Conservation (phyloP, 805 yeast genomes). For the Kregervanrija pseudodelftensis region DNA sequence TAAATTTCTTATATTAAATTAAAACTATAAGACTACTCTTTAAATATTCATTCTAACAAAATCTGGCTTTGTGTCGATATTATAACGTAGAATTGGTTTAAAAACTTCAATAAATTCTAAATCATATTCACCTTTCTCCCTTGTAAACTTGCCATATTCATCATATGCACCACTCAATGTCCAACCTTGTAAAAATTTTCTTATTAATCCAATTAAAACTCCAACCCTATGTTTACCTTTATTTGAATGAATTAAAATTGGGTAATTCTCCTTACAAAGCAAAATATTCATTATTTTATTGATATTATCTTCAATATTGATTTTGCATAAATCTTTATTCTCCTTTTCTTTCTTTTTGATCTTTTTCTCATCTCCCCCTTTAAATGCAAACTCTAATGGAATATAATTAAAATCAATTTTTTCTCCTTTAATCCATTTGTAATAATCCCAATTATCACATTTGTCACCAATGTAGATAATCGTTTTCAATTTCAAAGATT, state of each 20-base stretch:
- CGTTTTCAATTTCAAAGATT: slow-evolving; percentile 62
- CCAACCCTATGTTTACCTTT: slow-evolving; percentile 98
- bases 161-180: slow-evolving; percentile 86
- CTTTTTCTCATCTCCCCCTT: neutral
- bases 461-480: slow-evolving; percentile 81
- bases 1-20: neutral
- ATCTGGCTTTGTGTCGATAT: slow-evolving; percentile 46
- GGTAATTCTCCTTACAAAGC: slow-evolving; percentile 64
- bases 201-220: slow-evolving; percentile 82
- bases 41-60: slow-evolving; percentile 39
- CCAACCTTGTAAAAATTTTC: slow-evolving; percentile 89
- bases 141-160: slow-evolving; percentile 87
- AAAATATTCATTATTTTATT: slow-evolving; percentile 43
- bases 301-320: slow-evolving; percentile 47
- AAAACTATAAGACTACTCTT: neutral
- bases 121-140: slow-evolving; percentile 90
- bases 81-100: slow-evolving; percentile 51
- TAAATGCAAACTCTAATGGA: slow-evolving; percentile 28
- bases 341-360: too few species aligned
- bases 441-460: slow-evolving; percentile 56
- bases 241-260: slow-evolving; percentile 84
- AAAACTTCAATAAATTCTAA: slow-evolving; percentile 83
- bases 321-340: neutral
- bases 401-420: slow-evolving; percentile 47
- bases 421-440: slow-evolving; percentile 50